These are phyloP conservation scores for Termitomyces sp. DNA, from an alignment of 768 basidiomycete species.

Conservation along the genomic window DNA sequence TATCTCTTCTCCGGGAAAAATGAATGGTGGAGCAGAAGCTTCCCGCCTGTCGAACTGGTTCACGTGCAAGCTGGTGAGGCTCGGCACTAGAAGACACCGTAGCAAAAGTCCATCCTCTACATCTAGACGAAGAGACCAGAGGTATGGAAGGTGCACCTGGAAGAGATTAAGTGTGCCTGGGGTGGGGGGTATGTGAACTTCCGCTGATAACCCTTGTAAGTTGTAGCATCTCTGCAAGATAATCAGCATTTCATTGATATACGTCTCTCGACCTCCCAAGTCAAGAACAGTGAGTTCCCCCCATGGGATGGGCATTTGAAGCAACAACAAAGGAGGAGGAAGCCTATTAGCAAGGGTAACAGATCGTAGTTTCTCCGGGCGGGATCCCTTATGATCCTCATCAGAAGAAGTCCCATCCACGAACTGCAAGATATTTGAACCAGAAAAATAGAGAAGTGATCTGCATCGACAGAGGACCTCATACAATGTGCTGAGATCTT, in stretches of 20 bases:
- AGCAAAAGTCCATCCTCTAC: slow-evolving; percentile 1
- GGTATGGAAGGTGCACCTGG: slow-evolving; percentile 2
- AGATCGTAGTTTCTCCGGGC: background rate
- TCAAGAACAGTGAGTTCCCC: background rate
- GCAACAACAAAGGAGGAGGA: background rate
- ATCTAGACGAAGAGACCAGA: background rate
- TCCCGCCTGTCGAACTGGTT: background rate
- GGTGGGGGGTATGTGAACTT: background rate
- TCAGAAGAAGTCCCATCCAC: background rate
- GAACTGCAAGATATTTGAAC: background rate
- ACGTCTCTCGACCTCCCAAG: background rate
- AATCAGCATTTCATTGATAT: background rate
- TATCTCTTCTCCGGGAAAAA: background rate
- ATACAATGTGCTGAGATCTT: background rate
- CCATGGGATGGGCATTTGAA: slow-evolving; percentile 2
- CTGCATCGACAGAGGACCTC: slow-evolving; percentile 2
- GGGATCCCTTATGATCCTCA: background rate
- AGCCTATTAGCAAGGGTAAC: background rate
- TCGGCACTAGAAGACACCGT: background rate
- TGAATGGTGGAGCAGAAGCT: background rate
- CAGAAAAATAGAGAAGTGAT: background rate
- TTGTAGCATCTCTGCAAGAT: background rate
- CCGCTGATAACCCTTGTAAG: background rate
- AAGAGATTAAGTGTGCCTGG: background rate
- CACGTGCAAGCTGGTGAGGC: background rate